Base-by-base conservation (phyloP, 2,329 filamentous ascomycete species). In the Aspergillus alliaceus region DNA sequence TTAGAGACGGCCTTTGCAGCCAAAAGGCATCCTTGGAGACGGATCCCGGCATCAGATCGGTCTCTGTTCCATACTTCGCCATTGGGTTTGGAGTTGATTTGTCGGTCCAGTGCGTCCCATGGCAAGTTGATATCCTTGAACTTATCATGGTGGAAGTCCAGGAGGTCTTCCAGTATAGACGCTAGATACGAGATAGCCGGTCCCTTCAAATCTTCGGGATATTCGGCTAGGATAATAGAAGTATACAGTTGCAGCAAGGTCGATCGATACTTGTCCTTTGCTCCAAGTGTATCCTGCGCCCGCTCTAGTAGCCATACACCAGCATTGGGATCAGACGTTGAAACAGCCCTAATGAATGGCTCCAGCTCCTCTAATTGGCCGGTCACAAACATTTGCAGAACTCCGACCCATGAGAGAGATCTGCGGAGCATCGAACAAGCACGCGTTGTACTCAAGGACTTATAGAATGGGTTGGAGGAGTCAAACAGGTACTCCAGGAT, bases 1-100 rank as follows among this genome's bases (percentile, higher is more conserved):
- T 39, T 56, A 8, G 53, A 53, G 8, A 61, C 48, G 9, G 61
- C 55, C 6, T 67, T 68, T 6, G 72, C 50, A 0, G 72, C 67
- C 8, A 77, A 59, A 24, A 78, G 54, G 57, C 73, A 75, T 15
- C 75, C 75, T 50, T 72, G 70, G 22, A 78, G 64, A 34, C 69
- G 70, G 42, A 77, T 58, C 20, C 66, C 71, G 5, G 72, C 70
- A 57, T 77, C 72, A 0, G 68, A 68, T 40, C 73, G 70, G 22
- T 74, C 72, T 39, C 75, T 63, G 53, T 72, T 74, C 70, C 72
- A 72, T 8, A 65, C 58, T 14, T 70, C 55, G 14, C 58, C 63
- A 18, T 65, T 62, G 2, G 57, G 56, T 15, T 66, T 63, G 6
- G 64, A 59, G n/a, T 58, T 63, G 44, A 75, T 67, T 35, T 65